A percentile compares a stretch with the other conserved stretches of the same genome.
phyloP scores from a whole-genome alignment of 257 asterid genomes.

The Primulina tabacum region DNA sequence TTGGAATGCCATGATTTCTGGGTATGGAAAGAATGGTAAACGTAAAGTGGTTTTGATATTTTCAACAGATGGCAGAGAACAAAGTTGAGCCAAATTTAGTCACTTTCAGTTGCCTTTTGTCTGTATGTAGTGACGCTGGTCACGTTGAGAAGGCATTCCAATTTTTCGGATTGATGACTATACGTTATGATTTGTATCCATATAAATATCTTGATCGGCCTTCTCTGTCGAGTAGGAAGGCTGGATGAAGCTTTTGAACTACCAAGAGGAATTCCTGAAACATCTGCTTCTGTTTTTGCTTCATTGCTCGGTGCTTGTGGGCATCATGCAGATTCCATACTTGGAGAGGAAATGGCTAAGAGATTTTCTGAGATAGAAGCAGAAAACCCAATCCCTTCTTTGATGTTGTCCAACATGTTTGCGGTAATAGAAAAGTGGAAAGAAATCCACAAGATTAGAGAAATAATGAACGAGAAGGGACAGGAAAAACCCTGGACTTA shows the following conservation, averaged over 20 bases:
- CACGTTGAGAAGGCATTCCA: constrained; percentile 57
- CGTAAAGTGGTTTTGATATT: constrained; percentile 56
- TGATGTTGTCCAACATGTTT: constrained; percentile 77
- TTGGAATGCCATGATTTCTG: constrained; percentile 95
- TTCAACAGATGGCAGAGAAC: constrained; percentile 55
- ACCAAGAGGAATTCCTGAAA: constrained; percentile 45
- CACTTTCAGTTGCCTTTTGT: constrained; percentile 70
- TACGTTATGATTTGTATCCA: constrained; percentile 61
- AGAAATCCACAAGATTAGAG: constrained; percentile 62
- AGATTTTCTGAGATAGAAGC: constrained; percentile 64
- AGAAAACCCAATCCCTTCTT: constrained; percentile 64
- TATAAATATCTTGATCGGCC: constrained; percentile 55
- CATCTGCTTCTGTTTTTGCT: constrained; percentile 49
- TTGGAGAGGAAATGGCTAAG: constrained; percentile 62
- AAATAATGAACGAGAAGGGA: constrained; percentile 47
- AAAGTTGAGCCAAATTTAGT: constrained; percentile 63
- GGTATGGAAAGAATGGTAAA: constrained; percentile 70
- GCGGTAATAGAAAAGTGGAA: constrained; percentile 77
- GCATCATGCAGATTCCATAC: constrained; percentile 45
- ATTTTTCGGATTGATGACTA: constrained; percentile 49
- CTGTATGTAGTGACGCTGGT: constrained; percentile 69
- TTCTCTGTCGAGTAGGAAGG: constrained; percentile 71
- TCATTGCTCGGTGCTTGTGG: constrained; percentile 70
- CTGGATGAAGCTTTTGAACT: constrained; percentile 69
- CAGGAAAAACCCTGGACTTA: constrained; percentile 58